Evolutionary conservation across 2,329 filamentous ascomycete genomes (phyloP).

Genomic region (Hymenoscyphus fraxineus): DNA sequence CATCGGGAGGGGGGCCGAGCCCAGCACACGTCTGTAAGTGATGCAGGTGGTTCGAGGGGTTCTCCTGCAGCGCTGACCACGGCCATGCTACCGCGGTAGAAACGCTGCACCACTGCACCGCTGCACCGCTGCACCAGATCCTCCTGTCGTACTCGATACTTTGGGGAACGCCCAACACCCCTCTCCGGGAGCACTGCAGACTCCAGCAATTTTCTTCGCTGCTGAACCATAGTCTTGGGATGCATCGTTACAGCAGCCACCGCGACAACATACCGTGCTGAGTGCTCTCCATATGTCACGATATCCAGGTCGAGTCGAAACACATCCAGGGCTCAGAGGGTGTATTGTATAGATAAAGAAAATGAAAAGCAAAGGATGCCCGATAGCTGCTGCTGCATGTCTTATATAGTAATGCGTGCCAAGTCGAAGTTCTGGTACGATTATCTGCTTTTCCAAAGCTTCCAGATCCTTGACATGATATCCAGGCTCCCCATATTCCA

Average conservation of each 20-base stretch:
- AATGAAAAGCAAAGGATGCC: background rate
- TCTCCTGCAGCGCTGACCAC: background rate
- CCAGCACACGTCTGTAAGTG: too few relatives aligned
- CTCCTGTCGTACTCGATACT: background rate
- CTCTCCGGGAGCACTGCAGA: background rate
- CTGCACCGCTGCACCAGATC: background rate
- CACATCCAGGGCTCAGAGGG: background rate
- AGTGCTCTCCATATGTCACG: background rate
- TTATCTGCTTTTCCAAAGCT: background rate
- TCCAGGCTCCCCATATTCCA: background rate
- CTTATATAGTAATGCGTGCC: background rate
- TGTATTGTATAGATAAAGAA: background rate
- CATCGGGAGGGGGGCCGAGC: too few relatives aligned
- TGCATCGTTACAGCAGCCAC: background rate
- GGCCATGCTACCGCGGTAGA: background rate
- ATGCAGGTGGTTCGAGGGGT: too few relatives aligned
- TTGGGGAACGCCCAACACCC: background rate
- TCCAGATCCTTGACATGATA: background rate
- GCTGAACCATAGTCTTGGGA: background rate
- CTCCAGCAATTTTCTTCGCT: background rate
- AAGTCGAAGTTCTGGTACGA: background rate
- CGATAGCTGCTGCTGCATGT: background rate
- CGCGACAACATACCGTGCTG: background rate
- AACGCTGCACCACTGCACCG: background rate
- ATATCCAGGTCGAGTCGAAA: background rate